Conservation (phyloP, 345 rosid genomes). For the Eutrema heterophyllum region DNA sequence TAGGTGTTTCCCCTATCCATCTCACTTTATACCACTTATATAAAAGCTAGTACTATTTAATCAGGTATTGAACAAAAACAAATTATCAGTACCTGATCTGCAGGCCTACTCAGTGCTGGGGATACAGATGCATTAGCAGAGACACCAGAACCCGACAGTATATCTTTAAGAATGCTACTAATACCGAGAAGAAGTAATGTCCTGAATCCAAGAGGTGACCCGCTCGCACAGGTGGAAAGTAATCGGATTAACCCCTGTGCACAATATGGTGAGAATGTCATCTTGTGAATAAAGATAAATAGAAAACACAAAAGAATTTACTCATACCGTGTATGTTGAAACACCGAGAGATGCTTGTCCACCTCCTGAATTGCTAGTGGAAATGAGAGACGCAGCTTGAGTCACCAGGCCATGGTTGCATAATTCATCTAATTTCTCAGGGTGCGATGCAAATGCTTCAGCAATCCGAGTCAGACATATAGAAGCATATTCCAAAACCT, state of each 20-base stretch:
- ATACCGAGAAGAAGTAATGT: slow-evolving; percentile 91
- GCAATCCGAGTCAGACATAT: slow-evolving; percentile 97
- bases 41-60: background rate
- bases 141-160: slow-evolving; percentile 81
- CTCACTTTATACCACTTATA: background rate
- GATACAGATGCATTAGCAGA: slow-evolving; percentile 80
- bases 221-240: slow-evolving; percentile 97
- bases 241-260: slow-evolving; percentile 91
- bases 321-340: slow-evolving; percentile 84
- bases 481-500: slow-evolving; percentile 99
- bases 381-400: slow-evolving; percentile 94
- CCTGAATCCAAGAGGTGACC: slow-evolving; percentile 90
- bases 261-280: slow-evolving; percentile 30
- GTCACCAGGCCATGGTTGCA: slow-evolving; percentile 96
- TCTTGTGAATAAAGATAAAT: slow-evolving; percentile 1
- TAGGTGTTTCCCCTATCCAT: background rate
- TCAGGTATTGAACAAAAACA: background rate
- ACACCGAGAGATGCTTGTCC: slow-evolving; percentile 92
- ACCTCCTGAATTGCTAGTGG: slow-evolving; percentile 89
- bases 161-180: slow-evolving; percentile 91
- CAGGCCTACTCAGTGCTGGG: slow-evolving; percentile 87
- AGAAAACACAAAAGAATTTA: background rate
- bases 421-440: slow-evolving; percentile 86
- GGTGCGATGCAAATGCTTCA: slow-evolving; percentile 89
- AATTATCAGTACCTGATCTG: slow-evolving; percentile 72